Evolutionary conservation across 1,139 yeast genomes (phyloP).

Genomic region (Sugiyamaella grinbergsii): DNA sequence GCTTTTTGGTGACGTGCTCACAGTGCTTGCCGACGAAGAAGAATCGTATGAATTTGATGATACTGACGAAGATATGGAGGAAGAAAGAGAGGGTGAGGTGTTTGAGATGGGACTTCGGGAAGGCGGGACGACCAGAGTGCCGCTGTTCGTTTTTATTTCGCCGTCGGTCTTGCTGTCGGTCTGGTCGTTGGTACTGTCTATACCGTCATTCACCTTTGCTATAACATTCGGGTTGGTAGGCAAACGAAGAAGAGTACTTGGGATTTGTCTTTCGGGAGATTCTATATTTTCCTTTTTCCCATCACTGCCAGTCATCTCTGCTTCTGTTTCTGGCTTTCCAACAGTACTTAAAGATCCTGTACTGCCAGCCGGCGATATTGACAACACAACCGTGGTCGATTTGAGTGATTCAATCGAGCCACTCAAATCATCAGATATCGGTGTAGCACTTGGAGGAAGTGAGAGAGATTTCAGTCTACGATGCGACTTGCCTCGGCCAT

Average conservation of each 20-base stretch:
- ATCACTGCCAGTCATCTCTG: no score
- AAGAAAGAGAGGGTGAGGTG: conserved; percentile 20
- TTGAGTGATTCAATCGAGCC: neutral
- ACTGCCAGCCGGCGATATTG: neutral
- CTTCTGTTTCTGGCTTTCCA: no score
- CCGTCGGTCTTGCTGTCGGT: no score
- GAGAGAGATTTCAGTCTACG: conserved; percentile 18
- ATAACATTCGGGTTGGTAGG: neutral
- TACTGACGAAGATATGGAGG: conserved; percentile 21
- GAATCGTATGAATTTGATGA: conserved; percentile 23
- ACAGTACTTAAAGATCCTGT: conserved; percentile 4
- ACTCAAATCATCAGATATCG: neutral
- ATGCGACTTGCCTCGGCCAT: conserved; percentile 10
- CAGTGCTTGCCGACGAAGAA: conserved; percentile 20
- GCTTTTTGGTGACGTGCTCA: conserved; percentile 22
- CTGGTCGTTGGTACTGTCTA: no score
- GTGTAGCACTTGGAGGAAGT: conserved; percentile 20
- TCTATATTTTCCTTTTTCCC: neutral
- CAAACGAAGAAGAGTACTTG: conserved; percentile 5
- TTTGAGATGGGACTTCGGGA: neutral
- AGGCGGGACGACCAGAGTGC: neutral
- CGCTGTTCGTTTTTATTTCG: no score
- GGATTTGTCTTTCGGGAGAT: neutral
- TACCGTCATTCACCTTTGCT: neutral
- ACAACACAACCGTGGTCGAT: neutral